Percentiles rank a stretch among this genome's conserved stretches.
Conservation (phyloP, 2,329 filamentous ascomycete species). For the Fusarium anthophilum region DNA sequence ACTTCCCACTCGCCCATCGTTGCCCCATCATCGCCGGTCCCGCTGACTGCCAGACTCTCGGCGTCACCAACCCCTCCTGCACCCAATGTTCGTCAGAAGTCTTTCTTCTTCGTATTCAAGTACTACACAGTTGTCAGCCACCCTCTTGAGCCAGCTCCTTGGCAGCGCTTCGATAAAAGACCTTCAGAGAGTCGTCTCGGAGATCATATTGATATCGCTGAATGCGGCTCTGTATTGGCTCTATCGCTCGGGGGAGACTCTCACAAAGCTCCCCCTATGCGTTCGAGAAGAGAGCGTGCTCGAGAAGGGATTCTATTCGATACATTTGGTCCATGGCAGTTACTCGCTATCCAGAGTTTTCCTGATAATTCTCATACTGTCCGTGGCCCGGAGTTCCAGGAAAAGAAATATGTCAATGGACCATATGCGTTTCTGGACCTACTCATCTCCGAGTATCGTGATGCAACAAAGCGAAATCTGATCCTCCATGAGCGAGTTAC, state of each 20-base stretch:
- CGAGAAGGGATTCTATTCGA: slow-evolving; percentile 65
- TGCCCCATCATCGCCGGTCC: slow-evolving; percentile 20
- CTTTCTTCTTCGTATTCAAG: slow-evolving; percentile 71
- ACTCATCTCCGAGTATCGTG: slow-evolving; percentile 67
- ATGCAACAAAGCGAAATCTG: slow-evolving; percentile 67
- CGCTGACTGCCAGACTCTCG: slow-evolving; percentile 5
- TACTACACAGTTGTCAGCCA: slow-evolving; percentile 70
- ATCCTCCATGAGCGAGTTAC: slow-evolving; percentile 66
- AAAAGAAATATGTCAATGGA: slow-evolving; percentile 67
- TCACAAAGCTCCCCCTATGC: slow-evolving; percentile 59
- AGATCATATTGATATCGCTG: slow-evolving; percentile 66
- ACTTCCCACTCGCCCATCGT: slow-evolving; percentile 19
- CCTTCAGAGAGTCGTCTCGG: slow-evolving; percentile 49
- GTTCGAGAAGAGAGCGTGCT: slow-evolving; percentile 57
- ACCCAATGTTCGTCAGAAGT: slow-evolving; percentile 60
- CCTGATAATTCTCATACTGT: slow-evolving; percentile 67
- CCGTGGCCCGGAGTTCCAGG: slow-evolving; percentile 62
- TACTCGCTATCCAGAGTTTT: slow-evolving; percentile 67
- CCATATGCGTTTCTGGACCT: slow-evolving; percentile 69
- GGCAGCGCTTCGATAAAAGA: slow-evolving; percentile 66
- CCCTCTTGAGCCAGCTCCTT: slow-evolving; percentile 64
- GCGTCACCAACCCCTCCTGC: slow-evolving; percentile 40
- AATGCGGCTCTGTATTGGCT: slow-evolving; percentile 68
- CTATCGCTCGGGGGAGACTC: slow-evolving; percentile 64
- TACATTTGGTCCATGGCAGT: slow-evolving; percentile 68